Evolutionary conservation across 371 early-diverging fungal genomes (phyloP).

Genomic region (Mucor plumbeus): DNA sequence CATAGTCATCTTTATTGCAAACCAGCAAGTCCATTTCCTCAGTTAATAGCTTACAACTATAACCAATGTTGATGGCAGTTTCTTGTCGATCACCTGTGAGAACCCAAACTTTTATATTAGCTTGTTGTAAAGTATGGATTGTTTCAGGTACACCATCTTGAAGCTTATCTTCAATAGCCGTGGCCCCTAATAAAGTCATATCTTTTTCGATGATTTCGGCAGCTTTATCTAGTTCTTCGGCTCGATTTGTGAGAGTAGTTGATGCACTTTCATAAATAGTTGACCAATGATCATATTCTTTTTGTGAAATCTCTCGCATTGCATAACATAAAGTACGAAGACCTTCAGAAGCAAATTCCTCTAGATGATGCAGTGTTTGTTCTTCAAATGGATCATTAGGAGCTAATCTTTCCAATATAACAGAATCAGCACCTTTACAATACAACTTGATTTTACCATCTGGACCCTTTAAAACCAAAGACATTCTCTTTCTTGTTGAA

Average conservation of each 20-base stretch:
- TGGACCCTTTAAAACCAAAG: constrained; percentile 82
- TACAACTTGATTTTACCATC: constrained; percentile 90
- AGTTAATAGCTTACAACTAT: constrained; percentile 84
- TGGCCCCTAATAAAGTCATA: constrained; percentile 90
- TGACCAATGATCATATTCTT: constrained; percentile 86
- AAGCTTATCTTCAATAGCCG: constrained; percentile 98
- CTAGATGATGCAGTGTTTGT: constrained; percentile 71
- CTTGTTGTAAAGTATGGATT: constrained; percentile 90
- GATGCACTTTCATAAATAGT: constrained; percentile 85
- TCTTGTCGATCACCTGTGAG: constrained; percentile 94
- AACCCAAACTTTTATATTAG: constrained; percentile 97
- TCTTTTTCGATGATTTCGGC: constrained; percentile 94
- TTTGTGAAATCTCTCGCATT: constrained; percentile 83
- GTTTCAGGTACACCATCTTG: constrained; percentile 98
- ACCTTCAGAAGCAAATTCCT: constrained; percentile 90
- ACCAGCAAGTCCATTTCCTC: constrained; percentile 84
- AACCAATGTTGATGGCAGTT: constrained; percentile 93
- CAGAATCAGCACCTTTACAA: constrained; percentile 98
- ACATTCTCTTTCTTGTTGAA: constrained; percentile 97
- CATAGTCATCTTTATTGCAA: constrained; percentile 74
- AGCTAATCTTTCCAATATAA: constrained; percentile 91
- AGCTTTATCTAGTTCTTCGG: constrained; percentile 87
- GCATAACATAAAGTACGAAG: constrained; percentile 94
- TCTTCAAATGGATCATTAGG: constrained; percentile 76
- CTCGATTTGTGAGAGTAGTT: constrained; percentile 86